These are phyloP conservation scores for Usnea hakonensis DNA, from an alignment of 495 filamentous ascomycete genomes.

Conservation along the genomic window DNA sequence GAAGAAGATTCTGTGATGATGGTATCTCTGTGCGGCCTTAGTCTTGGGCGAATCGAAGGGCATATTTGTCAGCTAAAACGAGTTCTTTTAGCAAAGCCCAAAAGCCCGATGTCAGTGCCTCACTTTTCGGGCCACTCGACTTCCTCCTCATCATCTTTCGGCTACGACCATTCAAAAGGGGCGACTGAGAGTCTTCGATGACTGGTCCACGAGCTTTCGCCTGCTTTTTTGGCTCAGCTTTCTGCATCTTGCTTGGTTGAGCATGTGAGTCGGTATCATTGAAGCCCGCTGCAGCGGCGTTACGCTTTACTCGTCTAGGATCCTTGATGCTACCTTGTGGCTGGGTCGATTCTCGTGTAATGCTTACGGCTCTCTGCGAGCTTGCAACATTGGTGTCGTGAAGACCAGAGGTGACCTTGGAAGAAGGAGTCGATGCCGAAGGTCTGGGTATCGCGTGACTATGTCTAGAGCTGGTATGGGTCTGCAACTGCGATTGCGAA, in stretches of 20 bases:
- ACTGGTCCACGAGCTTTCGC: constrained; percentile 8
- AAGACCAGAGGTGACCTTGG: neutral
- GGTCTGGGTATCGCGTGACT: neutral
- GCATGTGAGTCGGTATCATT: neutral
- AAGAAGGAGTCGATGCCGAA: neutral
- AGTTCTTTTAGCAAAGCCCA: neutral
- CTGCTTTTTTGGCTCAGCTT: neutral
- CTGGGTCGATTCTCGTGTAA: neutral
- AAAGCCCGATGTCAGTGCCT: neutral
- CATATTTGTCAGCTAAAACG: constrained; percentile 1
- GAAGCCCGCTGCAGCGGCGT: constrained; percentile 6
- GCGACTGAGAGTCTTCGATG: constrained; percentile 20
- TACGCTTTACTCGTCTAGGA: constrained; percentile 11
- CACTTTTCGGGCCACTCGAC: neutral
- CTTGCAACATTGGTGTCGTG: neutral
- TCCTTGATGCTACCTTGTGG: constrained; percentile 4
- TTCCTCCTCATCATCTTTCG: constrained; percentile 12
- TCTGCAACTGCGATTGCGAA: neutral
- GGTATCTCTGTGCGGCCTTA: neutral
- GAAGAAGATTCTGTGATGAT: neutral
- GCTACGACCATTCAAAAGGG: constrained; percentile 8
- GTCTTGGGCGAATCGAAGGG: constrained; percentile 1
- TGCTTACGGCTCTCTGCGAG: neutral
- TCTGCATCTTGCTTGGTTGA: constrained; percentile 1
- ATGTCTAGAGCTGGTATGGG: neutral